Evolutionary conservation across 208 protist species (phyloP).

Genomic region (Angomonas deanei): DNA sequence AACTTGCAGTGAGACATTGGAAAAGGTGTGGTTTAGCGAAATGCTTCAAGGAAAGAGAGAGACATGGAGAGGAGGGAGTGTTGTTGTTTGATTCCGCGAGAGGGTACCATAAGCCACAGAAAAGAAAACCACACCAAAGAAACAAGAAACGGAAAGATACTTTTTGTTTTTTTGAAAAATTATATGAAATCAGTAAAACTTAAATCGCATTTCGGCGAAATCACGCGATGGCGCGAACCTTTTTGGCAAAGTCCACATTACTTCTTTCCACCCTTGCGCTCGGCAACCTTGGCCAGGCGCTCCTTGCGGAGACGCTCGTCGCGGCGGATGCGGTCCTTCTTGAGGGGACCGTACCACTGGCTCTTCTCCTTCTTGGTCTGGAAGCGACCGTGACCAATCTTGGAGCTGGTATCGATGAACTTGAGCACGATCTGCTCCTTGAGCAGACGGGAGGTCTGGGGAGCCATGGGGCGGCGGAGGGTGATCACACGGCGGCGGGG

Average conservation of each 20-base stretch:
- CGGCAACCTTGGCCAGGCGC: slow-evolving; percentile 67
- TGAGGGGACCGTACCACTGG: slow-evolving; percentile 95
- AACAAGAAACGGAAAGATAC: no score
- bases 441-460: slow-evolving; percentile 76
- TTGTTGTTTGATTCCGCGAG: no score
- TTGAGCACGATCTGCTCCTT: slow-evolving; percentile 94
- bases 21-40: background rate
- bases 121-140: background rate
- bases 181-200: no score
- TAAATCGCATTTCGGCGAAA: no score
- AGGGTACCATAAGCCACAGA: background rate
- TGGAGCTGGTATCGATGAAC: slow-evolving; percentile 99
- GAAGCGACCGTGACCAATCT: slow-evolving; percentile 99
- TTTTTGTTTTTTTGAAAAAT: no score
- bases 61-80: background rate
- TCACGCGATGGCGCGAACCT: background rate
- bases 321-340: slow-evolving; percentile 88
- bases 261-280: slow-evolving; percentile 65
- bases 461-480: slow-evolving; percentile 95
- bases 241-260: background rate
- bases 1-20: slow-evolving; percentile 96
- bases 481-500: slow-evolving; percentile 97
- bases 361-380: slow-evolving; percentile 98
- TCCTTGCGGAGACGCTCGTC: slow-evolving; percentile 83
- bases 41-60: background rate